phyloP scores from a whole-genome alignment of 495 filamentous ascomycete species.

The Aspergillus conjunctus region DNA sequence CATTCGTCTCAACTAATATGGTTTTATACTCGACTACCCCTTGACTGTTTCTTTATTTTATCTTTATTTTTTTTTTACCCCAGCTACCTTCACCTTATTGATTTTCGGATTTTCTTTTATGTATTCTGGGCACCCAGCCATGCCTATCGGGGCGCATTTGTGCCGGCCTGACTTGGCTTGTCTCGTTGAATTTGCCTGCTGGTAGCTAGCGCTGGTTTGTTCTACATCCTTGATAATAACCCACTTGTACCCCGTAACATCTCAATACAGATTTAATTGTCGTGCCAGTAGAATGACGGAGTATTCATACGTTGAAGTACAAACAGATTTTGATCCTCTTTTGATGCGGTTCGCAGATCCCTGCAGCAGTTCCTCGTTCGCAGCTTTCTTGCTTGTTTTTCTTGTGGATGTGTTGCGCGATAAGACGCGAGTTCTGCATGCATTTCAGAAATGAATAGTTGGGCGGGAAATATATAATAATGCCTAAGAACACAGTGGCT shows the following conservation, averaged over 20 bases:
- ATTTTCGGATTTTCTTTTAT: constrained; percentile 27
- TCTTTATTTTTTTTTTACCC: constrained; percentile 14
- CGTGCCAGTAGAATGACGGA: background rate
- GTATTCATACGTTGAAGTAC: background rate
- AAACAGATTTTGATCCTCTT: background rate
- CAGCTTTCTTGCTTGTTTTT: background rate
- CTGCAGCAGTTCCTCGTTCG: background rate
- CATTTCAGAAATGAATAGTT: too few relatives aligned
- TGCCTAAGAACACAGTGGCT: too few relatives aligned
- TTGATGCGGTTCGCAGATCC: background rate
- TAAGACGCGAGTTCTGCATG: too few relatives aligned
- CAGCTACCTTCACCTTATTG: constrained; percentile 18
- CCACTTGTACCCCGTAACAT: constrained; percentile 47
- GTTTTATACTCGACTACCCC: constrained; percentile 46
- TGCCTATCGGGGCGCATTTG: constrained; percentile 18
- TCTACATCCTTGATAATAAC: constrained; percentile 54
- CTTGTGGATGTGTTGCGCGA: too few relatives aligned
- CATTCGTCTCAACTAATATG: constrained; percentile 38
- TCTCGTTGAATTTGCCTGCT: constrained; percentile 46
- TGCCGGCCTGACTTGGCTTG: constrained; percentile 22
- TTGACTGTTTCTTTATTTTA: constrained; percentile 27
- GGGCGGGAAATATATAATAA: too few relatives aligned
- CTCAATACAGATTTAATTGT: constrained; percentile 40
- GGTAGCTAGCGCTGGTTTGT: constrained; percentile 54
- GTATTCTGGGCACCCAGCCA: constrained; percentile 23